A percentile compares a stretch with the other conserved stretches of the same genome.
phyloP scores from a whole-genome alignment of 768 basidiomycete genomes.

The Kwoniella pini region DNA sequence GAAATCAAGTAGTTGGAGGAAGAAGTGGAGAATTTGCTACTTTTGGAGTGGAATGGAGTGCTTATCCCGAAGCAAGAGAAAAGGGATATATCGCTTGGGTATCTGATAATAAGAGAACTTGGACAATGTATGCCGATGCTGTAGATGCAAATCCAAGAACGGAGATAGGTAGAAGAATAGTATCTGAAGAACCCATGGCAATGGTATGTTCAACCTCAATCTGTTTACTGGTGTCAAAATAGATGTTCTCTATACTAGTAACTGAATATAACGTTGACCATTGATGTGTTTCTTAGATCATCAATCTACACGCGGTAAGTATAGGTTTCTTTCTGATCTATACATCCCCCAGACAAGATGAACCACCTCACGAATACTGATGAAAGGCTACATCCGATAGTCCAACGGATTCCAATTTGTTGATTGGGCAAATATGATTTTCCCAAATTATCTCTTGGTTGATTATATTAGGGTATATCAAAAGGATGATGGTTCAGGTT shows the following conservation, averaged over 20 bases:
- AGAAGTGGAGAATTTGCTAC: conserved; percentile 31
- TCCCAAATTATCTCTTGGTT: conserved; percentile 75
- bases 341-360: too few species aligned
- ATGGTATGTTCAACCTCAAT: conserved; percentile 68
- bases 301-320: conserved; percentile 21
- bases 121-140: conserved; percentile 65
- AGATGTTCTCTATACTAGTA: background rate
- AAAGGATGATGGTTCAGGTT: conserved; percentile 59
- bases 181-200: conserved; percentile 84
- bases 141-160: conserved; percentile 65
- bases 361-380: background rate
- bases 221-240: too few species aligned
- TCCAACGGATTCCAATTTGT: conserved; percentile 68
- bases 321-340: background rate
- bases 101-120: conserved; percentile 43
- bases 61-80: conserved; percentile 34
- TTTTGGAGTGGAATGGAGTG: conserved; percentile 59
- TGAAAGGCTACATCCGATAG: background rate
- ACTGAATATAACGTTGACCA: background rate
- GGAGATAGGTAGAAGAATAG: conserved; percentile 67
- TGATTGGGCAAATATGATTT: conserved; percentile 69
- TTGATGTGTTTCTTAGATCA: background rate
- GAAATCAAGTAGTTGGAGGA: conserved; percentile 15
- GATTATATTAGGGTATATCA: conserved; percentile 92
- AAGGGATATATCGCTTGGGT: conserved; percentile 54